Base-by-base conservation (phyloP, 495 filamentous ascomycete genomes). In the Penicillium flavigenum region DNA sequence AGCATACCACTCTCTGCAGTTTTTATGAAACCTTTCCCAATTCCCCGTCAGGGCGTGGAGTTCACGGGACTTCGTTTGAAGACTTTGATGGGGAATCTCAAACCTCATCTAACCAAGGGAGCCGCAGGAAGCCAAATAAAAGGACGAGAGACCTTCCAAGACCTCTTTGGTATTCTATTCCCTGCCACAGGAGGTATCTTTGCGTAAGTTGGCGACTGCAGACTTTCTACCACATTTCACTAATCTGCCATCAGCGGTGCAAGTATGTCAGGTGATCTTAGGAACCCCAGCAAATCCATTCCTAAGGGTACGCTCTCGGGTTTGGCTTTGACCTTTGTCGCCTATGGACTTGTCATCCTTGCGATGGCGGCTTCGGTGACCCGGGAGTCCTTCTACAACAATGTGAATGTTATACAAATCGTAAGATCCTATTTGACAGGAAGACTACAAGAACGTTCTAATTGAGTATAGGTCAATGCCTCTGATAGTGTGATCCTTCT, bases 191-290 rank as follows among this genome's bases (percentile, higher is more conserved):
- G 81, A n/a, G 83, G 83, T 11, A 86, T 86, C 16, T 86, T 86
- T 64, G 83, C 83, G 79, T 83, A 72, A 70, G 81, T 78, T 39
- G 36, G 36, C 3, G 17, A 27, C 44, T 11, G 20, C 32, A 22
- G 10, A 24, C 12, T 14, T 34, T 2, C 16, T 32, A 17, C 47
- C 29, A n/a, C 26, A 51, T 45, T 14, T 66, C 10, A 54, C 70
- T 75, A 38, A 74, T 51, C 20, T 27, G 59, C 22, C 38, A 49
- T 47, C 29, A 82, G 80, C 32, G 90, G 90, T n/a, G 90, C 90
- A 3, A 91, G 88, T 58, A 95, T 96, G 91, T 94, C 90, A 10
- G 91, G 91, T 3, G 90, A 96, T 69, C 66, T 96, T 41, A 86
- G 81, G 56, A 86, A 92, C 55, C 90, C 91, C 7, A 92, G 89